These are phyloP conservation scores for Oleoguttula mirabilis DNA, from an alignment of 495 filamentous ascomycete species.

Conservation along the genomic window DNA sequence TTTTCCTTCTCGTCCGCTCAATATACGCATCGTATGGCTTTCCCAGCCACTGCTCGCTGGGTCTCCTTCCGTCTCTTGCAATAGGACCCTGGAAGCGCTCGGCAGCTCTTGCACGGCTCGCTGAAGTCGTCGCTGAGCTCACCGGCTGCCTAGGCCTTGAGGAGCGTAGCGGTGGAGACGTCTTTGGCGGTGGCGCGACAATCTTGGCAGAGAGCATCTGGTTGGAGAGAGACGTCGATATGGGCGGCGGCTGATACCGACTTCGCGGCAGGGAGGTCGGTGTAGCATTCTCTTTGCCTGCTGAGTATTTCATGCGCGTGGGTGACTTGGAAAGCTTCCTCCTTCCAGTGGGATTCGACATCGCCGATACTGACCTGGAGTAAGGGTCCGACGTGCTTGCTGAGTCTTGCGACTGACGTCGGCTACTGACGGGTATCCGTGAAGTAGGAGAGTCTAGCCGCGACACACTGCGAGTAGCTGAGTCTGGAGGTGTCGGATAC, in stretches of 20 bases:
- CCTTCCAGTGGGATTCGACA: conserved; percentile 14
- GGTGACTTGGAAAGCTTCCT: conserved; percentile 15
- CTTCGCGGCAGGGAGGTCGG: conserved; percentile 8
- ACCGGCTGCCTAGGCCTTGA: conserved; percentile 72
- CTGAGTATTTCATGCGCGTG: conserved; percentile 5
- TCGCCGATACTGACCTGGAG: conserved; percentile 35
- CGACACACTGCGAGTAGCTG: conserved; percentile 15
- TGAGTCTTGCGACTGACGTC: conserved; percentile 37
- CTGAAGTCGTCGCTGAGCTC: conserved; percentile 54
- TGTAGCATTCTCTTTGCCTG: conserved; percentile 8
- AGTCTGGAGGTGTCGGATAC: conserved; percentile 17
- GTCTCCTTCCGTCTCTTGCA: conserved; percentile 8
- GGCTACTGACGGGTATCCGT: conserved; percentile 45
- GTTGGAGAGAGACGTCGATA: conserved; percentile 20
- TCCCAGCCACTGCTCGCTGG: conserved; percentile 19
- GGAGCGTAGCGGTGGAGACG: conserved; percentile 66
- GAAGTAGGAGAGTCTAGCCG: conserved; percentile 40
- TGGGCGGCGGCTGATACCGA: conserved; percentile 18
- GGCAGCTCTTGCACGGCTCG: conserved; percentile 49
- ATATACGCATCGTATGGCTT: conserved; percentile 19
- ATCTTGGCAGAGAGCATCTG: conserved; percentile 54
- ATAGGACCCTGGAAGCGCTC: conserved; percentile 31
- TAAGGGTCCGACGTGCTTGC: conserved; percentile 36
- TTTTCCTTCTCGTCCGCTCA: conserved; percentile 28
- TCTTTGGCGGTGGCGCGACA: conserved; percentile 46